phyloP scores from a whole-genome alignment of 805 yeast genomes.

The Saturnispora mendoncae region DNA sequence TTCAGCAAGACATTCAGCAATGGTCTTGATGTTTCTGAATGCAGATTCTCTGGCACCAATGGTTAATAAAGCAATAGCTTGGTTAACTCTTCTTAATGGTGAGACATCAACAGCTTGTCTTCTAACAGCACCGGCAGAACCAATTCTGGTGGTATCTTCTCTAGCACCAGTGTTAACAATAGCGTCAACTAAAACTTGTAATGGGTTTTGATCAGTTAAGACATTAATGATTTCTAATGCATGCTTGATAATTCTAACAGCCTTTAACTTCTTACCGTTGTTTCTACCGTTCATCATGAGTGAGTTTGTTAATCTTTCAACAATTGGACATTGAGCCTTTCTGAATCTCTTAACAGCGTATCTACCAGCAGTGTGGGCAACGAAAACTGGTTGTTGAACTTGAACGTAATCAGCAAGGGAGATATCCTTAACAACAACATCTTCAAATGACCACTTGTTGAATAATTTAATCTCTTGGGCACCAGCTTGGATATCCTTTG shows the following conservation, averaged over 20 bases:
- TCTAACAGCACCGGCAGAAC: conserved; percentile 99
- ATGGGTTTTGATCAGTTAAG: conserved; percentile 98
- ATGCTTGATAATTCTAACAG: conserved; percentile 99
- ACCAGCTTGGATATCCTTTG: conserved; percentile 94
- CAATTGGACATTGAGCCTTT: conserved; percentile 99
- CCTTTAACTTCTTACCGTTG: conserved; percentile 99
- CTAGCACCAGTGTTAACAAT: conserved; percentile 99
- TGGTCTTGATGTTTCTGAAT: conserved; percentile 99
- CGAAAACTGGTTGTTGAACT: conserved; percentile 94
- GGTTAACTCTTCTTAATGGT: conserved; percentile 99
- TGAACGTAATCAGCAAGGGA: conserved; percentile 98
- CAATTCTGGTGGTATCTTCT: conserved; percentile 99
- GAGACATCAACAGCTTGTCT: conserved; percentile 99
- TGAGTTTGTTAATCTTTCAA: conserved; percentile 99
- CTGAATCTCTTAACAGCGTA: conserved; percentile 99
- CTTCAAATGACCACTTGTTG: conserved; percentile 99
- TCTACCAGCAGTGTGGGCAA: conserved; percentile 99
- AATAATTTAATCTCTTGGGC: conserved; percentile 93
- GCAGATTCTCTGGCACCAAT: conserved; percentile 99
- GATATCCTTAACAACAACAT: conserved; percentile 94
- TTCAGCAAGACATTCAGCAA: conserved; percentile 99
- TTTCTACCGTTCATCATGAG: conserved; percentile 99
- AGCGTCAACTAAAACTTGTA: conserved; percentile 98
- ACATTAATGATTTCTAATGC: conserved; percentile 96
- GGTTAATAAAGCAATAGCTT: conserved; percentile 95